Base-by-base conservation (phyloP, 768 basidiomycete species). In the Rhizopogon rudus region DNA sequence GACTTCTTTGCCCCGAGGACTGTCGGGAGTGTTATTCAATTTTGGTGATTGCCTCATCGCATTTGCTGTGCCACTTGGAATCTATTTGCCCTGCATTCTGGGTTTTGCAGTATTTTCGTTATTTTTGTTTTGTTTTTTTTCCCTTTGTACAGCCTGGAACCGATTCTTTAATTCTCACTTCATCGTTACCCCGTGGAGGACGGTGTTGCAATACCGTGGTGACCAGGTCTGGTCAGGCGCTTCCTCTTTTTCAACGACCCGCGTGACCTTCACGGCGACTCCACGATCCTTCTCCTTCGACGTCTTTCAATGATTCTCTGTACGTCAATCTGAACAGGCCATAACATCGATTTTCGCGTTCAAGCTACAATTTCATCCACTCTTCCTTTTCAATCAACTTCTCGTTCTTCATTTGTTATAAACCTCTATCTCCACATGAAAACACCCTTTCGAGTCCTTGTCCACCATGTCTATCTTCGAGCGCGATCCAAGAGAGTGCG, bases 351-450 rank as follows among this genome's bases (percentile, higher is more conserved):
- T 63, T 49, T 62, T 57, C 65, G 44, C 55, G 43, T 61, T 68
- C 61, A 66, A 60, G 58, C 60, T 65, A 51, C 60, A 63, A 61
- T 63, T 71, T 65, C 59, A 60, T 59, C 52, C 62, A 57, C 52
- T 62, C 60, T 68, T 68, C 65, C 65, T 68, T 73, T 71, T 68
- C 63, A 53, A 68, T 66, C 67, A 52, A 54, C 67, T 70, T 69
- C 69, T 72, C 63, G 62, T 61, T 55, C 35, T 63, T 62, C 53
- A 61, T 63, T 56, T 67, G 62, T 68, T 73, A 67, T 59, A 64
- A 65, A 57, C 63, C 63, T 63, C 59, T 55, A 62, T 57, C 63
- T 60, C 59, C 54, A 57, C 62, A 57, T 61, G 29, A 61, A 49
- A 60, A 55, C 60, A 54, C 70, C 64, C 65, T 67, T 67, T 66